phyloP scores from a whole-genome alignment of 148 eudicot species.

The Agrostemma githago region DNA sequence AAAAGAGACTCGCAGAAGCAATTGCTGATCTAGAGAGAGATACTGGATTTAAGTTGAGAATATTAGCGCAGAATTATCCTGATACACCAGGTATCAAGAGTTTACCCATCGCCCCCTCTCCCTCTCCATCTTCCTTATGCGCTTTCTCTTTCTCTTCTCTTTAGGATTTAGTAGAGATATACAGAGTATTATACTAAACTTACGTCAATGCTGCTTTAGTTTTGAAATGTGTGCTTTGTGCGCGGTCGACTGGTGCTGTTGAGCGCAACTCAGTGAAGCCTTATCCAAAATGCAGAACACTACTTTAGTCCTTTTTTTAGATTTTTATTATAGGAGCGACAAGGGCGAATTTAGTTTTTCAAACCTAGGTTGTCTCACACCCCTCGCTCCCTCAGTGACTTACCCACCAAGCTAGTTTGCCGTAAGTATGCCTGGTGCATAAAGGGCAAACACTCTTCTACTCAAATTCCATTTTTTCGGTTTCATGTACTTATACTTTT shows the following conservation, averaged over 20 bases:
- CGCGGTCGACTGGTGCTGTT: neutral
- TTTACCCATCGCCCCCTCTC: neutral
- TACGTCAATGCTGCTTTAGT: neutral
- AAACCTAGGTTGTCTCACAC: neutral
- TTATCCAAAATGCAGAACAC: neutral
- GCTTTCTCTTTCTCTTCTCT: neutral
- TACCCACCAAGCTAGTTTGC: neutral
- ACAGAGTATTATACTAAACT: neutral
- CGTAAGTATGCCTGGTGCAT: neutral
- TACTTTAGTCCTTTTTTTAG: neutral
- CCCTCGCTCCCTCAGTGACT: neutral
- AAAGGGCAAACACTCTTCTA: neutral
- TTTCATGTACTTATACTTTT: neutral
- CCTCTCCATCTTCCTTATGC: neutral
- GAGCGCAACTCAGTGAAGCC: neutral
- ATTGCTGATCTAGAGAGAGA: slow-evolving; percentile 72
- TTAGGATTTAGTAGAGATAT: neutral
- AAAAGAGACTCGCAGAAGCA: slow-evolving; percentile 62
- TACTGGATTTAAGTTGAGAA: slow-evolving; percentile 84
- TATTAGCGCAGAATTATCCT: slow-evolving; percentile 94
- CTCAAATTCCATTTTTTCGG: neutral
- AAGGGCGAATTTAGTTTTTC: neutral
- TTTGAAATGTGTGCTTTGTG: neutral
- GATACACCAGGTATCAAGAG: slow-evolving; percentile 73
- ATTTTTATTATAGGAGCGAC: neutral